A percentile compares a stretch with the other conserved stretches of the same genome.
Conservation (phyloP, 257 asterid genomes). For the Leonotis leonurus region DNA sequence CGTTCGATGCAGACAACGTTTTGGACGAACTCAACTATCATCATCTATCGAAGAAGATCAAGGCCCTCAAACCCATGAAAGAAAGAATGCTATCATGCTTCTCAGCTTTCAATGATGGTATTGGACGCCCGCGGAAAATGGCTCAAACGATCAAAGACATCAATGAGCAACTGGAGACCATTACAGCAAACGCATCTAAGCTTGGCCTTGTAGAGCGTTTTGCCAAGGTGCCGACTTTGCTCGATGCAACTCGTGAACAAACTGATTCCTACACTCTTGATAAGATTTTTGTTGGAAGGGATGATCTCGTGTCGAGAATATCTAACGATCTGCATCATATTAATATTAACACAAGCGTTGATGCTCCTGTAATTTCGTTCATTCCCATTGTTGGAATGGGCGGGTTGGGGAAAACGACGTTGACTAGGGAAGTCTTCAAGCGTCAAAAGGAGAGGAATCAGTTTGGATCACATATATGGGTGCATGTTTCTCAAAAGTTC, state of each 20-base stretch:
- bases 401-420: background rate
- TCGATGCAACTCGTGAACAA: background rate
- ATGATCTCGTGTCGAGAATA: background rate
- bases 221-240: background rate
- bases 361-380: background rate
- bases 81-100: background rate
- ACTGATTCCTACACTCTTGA: background rate
- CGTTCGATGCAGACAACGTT: background rate
- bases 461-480: background rate
- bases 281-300: background rate
- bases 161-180: background rate
- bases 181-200: background rate
- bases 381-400: background rate
- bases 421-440: background rate
- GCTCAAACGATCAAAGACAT: background rate
- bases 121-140: background rate
- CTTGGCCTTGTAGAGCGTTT: background rate
- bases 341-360: too few relatives aligned
- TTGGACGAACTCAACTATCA: background rate
- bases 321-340: background rate
- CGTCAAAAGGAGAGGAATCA: background rate
- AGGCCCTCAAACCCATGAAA: background rate
- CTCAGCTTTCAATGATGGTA: background rate
- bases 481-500: background rate
- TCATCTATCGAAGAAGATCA: background rate